These are phyloP conservation scores for Schrenkiella parvula DNA, from an alignment of 345 rosid genomes.

Conservation along the genomic window DNA sequence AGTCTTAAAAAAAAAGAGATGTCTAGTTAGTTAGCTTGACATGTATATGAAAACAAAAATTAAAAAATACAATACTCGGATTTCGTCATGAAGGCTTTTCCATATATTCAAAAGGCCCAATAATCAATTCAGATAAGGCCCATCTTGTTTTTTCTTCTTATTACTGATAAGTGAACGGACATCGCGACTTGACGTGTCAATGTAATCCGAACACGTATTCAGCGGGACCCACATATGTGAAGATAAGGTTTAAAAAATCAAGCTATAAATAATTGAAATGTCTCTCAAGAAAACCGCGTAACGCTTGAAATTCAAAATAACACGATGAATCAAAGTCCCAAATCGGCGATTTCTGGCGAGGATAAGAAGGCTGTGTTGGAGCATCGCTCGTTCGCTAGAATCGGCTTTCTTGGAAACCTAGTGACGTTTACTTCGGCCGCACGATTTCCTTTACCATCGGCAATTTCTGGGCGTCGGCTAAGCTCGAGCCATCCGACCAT, in stretches of 20 bases:
- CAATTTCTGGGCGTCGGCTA: conserved; percentile 69
- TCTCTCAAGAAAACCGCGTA: not conserved
- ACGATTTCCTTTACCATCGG: conserved; percentile 56
- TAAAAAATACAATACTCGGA: not conserved
- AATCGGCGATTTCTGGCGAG: not conserved
- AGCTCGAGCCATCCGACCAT: conserved; percentile 57
- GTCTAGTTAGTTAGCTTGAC: too few species aligned
- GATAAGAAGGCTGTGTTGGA: conserved; percentile 25
- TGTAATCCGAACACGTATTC: not conserved
- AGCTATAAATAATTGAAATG: not conserved
- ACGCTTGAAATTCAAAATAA: not conserved
- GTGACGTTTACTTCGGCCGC: conserved; percentile 70
- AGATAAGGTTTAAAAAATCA: not conserved
- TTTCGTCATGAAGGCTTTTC: not conserved
- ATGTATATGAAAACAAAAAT: not conserved
- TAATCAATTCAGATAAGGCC: not conserved
- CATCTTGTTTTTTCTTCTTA: not conserved
- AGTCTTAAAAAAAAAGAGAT: too few species aligned
- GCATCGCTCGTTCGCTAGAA: conserved; percentile 58
- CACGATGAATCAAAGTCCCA: not conserved
- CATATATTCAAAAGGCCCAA: not conserved
- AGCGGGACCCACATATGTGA: not conserved
- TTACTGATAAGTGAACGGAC: too few species aligned
- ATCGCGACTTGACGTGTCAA: not conserved
- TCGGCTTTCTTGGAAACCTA: conserved; percentile 67